Evolutionary conservation across 2,329 filamentous ascomycete genomes (phyloP), one percentile per base, ranked within the genome.

Genomic region (Arthrobotrys iridis): DNA sequence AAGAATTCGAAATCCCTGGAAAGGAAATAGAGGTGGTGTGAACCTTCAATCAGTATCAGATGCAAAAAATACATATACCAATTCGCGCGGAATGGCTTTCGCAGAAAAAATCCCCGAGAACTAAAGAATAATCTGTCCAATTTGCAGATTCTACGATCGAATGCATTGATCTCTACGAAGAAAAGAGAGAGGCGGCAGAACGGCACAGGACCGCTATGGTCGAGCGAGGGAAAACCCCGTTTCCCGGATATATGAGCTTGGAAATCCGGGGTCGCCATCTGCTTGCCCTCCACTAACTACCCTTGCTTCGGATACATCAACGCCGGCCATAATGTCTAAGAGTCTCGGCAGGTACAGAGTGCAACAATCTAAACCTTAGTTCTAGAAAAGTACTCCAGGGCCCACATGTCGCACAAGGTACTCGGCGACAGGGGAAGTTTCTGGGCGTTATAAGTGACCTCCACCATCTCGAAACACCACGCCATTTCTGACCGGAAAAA

Each of bases 401-500:
- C 50, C 30, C 50, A 55, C 30, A 55, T 55, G 50, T 55, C 35
- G 37, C 50, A 55, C 50, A 55, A 55, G 30, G 18, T 20, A 20
- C 3, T 13, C 30, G 46, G 46, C n/a, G 26, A 30, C 26, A 4
- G 4, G 15, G 15, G 24, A 30, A 3, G 45, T n/a, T n/a, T n/a
- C n/a, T n/a, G n/a, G n/a, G n/a, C n/a, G n/a, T n/a, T n/a, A n/a
- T n/a, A 46, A 13, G 20, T 3, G 41, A 4, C 37, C 33, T 43
- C 60, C 62, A 65, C 46, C 62, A 7, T 4, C 37, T 46, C 48
- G 55, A 66, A 66, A 66, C 57, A 26, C 28, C 46, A 33, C 46
- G 15, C 13, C 5, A 43, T 40, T 13, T 7, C 10, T 13, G 28
- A 41, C 18, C 58, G 30, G 20, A 37, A 30, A 33, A 63, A 35